These are phyloP conservation scores for Alternaria burnsii DNA, from an alignment of 2,329 filamentous ascomycete species.

Conservation along the genomic window DNA sequence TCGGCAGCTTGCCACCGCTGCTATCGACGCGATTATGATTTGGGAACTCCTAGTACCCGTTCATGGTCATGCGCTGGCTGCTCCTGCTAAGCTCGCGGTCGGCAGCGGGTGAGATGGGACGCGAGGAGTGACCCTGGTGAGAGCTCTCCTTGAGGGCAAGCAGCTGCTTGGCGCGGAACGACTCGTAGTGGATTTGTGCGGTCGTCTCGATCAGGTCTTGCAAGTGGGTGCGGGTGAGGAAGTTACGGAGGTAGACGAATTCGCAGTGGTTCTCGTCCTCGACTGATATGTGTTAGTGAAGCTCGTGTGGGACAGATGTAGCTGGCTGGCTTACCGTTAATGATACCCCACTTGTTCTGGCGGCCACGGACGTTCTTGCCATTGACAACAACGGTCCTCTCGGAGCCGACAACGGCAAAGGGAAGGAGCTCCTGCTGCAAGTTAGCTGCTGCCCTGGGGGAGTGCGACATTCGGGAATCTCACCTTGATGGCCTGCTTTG, in stretches of 20 bases:
- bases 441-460: conserved; percentile 44
- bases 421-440: conserved; percentile 80
- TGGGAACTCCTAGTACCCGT: conserved; percentile 79
- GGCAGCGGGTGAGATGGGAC: conserved; percentile 93
- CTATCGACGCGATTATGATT: conserved; percentile 45
- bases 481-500: conserved; percentile 98
- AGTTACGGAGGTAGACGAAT: conserved; percentile 98
- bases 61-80: conserved; percentile 98
- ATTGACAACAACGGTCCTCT: conserved; percentile 97
- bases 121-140: conserved; percentile 77
- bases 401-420: conserved; percentile 96
- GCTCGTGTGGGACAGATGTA: neutral
- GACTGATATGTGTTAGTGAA: conserved; percentile 59
- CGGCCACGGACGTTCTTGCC: conserved; percentile 97
- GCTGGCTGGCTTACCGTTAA: conserved; percentile 67
- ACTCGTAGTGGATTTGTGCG: conserved; percentile 99
- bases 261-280: conserved; percentile 99
- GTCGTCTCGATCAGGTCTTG: conserved; percentile 99
- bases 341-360: conserved; percentile 99
- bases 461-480: conserved; percentile 20
- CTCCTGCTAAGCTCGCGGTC: conserved; percentile 96
- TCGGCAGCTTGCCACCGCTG: conserved; percentile 31
- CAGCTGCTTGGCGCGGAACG: conserved; percentile 99
- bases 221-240: conserved; percentile 96
- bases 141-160: conserved; percentile 97